Conservation (phyloP, 192 early-diverging fungal genomes). For the Lobosporangium transversale region DNA sequence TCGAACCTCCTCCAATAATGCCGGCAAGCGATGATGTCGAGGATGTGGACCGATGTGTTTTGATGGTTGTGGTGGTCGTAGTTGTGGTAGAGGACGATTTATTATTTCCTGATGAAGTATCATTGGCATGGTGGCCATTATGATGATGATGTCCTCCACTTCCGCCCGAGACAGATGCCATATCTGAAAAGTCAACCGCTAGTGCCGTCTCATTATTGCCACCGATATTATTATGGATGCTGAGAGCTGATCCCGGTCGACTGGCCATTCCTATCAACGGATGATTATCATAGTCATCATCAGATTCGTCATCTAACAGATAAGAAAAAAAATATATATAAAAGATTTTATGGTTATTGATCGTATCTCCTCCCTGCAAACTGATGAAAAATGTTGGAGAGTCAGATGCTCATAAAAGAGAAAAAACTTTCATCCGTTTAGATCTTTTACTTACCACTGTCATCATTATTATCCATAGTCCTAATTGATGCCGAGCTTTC, state of each 20-base stretch:
- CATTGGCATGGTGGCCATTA: no score
- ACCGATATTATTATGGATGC: conserved; percentile 44
- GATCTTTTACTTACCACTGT: conserved; percentile 42
- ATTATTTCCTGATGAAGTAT: no score
- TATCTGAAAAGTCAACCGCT: conserved; percentile 37
- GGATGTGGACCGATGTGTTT: conserved; percentile 16
- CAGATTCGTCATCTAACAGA: conserved; percentile 46
- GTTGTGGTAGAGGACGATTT: neutral
- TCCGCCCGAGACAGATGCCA: conserved; percentile 33
- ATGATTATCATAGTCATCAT: conserved; percentile 45
- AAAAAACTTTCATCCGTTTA: no score
- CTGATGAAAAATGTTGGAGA: no score
- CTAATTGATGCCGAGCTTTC: conserved; percentile 33
- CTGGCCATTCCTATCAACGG: conserved; percentile 19
- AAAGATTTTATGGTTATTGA: no score
- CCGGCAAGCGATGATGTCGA: conserved; percentile 13
- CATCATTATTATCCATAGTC: conserved; percentile 25
- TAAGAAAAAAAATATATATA: no score
- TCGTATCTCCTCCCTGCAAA: no score
- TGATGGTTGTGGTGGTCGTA: neutral
- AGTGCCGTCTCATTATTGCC: conserved; percentile 29
- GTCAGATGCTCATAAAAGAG: no score
- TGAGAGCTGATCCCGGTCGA: conserved; percentile 44
- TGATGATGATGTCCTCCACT: neutral
- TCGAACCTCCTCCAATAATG: neutral